Evolutionary conservation across 495 filamentous ascomycete genomes (phyloP).

Genomic region (Cryomyces antarcticus): DNA sequence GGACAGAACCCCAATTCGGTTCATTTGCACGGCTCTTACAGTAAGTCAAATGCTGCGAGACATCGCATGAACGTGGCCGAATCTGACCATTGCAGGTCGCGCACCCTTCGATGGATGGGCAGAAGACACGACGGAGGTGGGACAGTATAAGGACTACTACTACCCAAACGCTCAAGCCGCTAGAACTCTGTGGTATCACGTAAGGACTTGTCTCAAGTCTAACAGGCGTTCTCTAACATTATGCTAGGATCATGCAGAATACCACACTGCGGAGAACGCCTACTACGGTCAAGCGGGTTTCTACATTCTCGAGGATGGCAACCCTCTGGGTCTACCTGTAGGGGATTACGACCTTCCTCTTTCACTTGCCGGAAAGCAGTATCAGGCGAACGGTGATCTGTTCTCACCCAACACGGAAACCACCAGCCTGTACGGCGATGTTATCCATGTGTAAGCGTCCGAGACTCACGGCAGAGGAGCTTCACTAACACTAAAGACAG

Average conservation of each 20-base stretch:
- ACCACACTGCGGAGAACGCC: constrained; percentile 27
- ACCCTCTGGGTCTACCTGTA: constrained; percentile 20
- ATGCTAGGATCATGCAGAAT: constrained; percentile 21
- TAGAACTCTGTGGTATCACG: constrained; percentile 32
- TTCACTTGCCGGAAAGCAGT: constrained; percentile 26
- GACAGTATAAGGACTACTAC: constrained; percentile 15
- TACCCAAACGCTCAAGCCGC: constrained; percentile 29
- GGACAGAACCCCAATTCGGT: constrained; percentile 21
- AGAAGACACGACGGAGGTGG: constrained; percentile 24
- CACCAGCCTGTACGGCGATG: constrained; percentile 27
- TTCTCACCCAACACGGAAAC: constrained; percentile 19
- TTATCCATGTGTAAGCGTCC: constrained; percentile 22
- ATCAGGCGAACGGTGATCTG: constrained; percentile 23
- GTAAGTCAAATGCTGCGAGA: background rate
- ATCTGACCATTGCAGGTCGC: background rate
- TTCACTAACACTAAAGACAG: constrained; percentile 13
- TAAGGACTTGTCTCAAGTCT: too few relatives aligned
- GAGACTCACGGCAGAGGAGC: constrained; percentile 24
- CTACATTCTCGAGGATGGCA: constrained; percentile 20
- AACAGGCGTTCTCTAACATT: too few relatives aligned
- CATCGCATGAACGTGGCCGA: too few relatives aligned
- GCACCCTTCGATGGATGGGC: constrained; percentile 31
- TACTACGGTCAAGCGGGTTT: constrained; percentile 33
- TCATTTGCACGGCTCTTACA: constrained; percentile 33
- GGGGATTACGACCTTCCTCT: constrained; percentile 29